Evolutionary conservation across 306 rosid genomes (phyloP).

Genomic region (Cicer yamashitae): DNA sequence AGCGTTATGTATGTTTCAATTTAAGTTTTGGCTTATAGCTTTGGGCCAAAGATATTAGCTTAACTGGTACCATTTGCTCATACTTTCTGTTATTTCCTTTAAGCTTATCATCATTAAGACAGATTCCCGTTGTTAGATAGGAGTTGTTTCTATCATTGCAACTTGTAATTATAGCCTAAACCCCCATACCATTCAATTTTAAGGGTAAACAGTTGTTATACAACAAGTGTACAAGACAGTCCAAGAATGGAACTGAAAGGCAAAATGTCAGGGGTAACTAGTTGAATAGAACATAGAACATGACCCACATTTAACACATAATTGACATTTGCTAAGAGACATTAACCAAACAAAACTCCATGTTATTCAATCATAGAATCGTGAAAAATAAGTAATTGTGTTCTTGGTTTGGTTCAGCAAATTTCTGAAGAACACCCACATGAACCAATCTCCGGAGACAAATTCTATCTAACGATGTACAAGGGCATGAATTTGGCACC

Average conservation of each 20-base stretch:
- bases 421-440: neutral
- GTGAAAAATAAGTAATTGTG: neutral
- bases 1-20: neutral
- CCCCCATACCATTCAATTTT: conserved; percentile 20
- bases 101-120: neutral
- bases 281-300: neutral
- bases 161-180: neutral
- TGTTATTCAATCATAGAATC: conserved; percentile 7
- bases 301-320: neutral
- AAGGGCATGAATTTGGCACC: conserved; percentile 13
- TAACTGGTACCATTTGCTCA: neutral
- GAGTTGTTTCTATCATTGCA: neutral
- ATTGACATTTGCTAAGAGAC: conserved; percentile 14
- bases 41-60: neutral
- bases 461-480: neutral
- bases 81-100: neutral
- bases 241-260: neutral
- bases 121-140: neutral
- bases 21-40: neutral
- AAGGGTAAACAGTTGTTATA: neutral
- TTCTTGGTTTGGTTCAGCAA: neutral
- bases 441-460: neutral
- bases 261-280: neutral
- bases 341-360: neutral
- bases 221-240: neutral